Base-by-base conservation (phyloP, 257 asterid species). In the Euphrasia confusa region DNA sequence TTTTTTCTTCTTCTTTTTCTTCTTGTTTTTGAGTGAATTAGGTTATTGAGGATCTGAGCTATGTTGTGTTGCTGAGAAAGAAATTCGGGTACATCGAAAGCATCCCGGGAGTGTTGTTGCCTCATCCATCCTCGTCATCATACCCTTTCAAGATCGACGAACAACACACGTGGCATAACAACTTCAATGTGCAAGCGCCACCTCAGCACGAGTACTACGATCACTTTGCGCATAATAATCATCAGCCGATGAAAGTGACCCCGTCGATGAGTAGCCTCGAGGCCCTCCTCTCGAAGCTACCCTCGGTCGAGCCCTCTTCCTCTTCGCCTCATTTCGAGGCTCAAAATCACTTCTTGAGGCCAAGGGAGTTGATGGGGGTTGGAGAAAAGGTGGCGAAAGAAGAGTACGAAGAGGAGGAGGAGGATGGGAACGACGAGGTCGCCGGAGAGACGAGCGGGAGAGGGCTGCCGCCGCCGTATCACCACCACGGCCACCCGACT, bases 261-360 rank as follows among this genome's bases (percentile, higher is more conserved):
- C 99, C 96, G 0, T 93, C 99, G 2, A 89, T 93, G 99, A 93
- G 87, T 74, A 93, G 99, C 74, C 97, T 93, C 0, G 97, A 93
- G 65, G 95, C 99, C 69, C 95, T 93, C 53, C 85, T 93, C 53
- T 93, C 99, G 3, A 93, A 93, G 35, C 84, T 93, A 0, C 99
- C 99, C 4, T 84, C 96, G 0, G 99, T 93, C 32, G 79, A 67
- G 40, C 89, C 91, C 4, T 35, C 57, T 1, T 8, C 87, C 1
- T 15, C 92, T 0, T 59, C 83, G 0, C 65, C 73, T 5, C 73
- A 76, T 13, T 64, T 59, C 7, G 87, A 71, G 11, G 69, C 76
- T 15, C 87, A 76, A 8, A 57, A 68, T 8, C 87, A 71, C 10
- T 77, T 48, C 13, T 37, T 53, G 1, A 71, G 81, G 74, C 70